Conservation (phyloP, 129 eudicot species). For the Kitagawia praeruptora region DNA sequence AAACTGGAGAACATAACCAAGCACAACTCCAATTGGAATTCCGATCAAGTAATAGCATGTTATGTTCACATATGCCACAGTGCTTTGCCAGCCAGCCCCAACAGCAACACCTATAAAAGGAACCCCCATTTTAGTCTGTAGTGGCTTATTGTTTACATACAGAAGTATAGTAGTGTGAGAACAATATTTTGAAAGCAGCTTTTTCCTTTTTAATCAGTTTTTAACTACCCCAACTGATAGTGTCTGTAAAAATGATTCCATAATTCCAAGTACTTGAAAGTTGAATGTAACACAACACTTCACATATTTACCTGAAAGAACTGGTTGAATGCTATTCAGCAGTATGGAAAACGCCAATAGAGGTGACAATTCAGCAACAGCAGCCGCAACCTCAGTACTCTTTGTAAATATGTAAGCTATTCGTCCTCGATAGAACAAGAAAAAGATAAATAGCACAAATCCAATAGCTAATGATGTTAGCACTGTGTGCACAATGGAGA, state of each 20-base stretch:
- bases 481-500: constrained; percentile 28
- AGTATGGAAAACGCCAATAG: constrained; percentile 36
- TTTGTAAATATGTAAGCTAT: constrained; percentile 35
- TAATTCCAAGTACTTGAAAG: neutral
- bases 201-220: neutral
- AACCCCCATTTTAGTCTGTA: neutral
- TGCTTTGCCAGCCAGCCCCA: constrained; percentile 48
- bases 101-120: constrained; percentile 34
- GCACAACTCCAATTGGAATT: constrained; percentile 34
- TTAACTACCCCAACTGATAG: no score
- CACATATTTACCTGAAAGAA: constrained; percentile 32
- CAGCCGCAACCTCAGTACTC: constrained; percentile 21
- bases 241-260: neutral
- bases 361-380: constrained; percentile 37
- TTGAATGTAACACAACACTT: neutral
- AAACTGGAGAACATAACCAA: constrained; percentile 31
- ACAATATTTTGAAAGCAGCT: neutral
- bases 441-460: constrained; percentile 29
- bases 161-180: neutral
- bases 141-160: neutral
- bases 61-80: constrained; percentile 36
- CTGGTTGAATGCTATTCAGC: constrained; percentile 42
- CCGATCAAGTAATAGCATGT: constrained; percentile 39
- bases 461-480: constrained; percentile 33
- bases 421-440: constrained; percentile 30